A percentile compares a stretch with the other conserved stretches of the same genome.
These are phyloP conservation scores for Backusella tarrabulga DNA, from an alignment of 192 early-diverging fungal species.

Conservation along the genomic window DNA sequence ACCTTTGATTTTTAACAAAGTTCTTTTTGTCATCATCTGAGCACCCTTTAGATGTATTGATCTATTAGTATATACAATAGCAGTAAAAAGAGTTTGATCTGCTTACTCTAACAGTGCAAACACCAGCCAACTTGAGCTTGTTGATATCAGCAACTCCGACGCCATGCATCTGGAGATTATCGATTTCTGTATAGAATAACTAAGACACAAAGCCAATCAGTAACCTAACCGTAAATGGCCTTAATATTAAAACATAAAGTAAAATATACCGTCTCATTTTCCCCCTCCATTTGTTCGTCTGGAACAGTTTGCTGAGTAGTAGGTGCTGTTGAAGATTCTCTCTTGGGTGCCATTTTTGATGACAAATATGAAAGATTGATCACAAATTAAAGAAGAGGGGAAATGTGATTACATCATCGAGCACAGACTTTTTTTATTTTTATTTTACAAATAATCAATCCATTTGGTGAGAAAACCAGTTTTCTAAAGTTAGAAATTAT, in stretches of 20 bases:
- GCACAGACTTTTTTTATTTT: background rate
- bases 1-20: slow-evolving; percentile 73
- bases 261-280: background rate
- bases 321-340: background rate
- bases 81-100: background rate
- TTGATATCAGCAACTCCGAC: slow-evolving; percentile 76
- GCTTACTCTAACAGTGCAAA: slow-evolving; percentile 70
- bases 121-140: slow-evolving; percentile 75
- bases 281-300: background rate
- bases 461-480: background rate
- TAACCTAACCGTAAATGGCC: background rate
- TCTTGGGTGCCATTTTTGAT: background rate
- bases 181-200: slow-evolving; percentile 46
- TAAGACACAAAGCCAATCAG: slow-evolving; percentile 13
- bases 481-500: background rate
- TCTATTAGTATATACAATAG: background rate
- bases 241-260: background rate
- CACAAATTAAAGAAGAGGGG: background rate
- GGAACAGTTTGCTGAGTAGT: slow-evolving; percentile 1
- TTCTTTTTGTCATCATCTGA: slow-evolving; percentile 70
- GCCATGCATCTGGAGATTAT: slow-evolving; percentile 57
- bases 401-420: background rate
- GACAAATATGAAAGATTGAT: background rate
- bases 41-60: slow-evolving; percentile 48
- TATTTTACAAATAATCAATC: background rate